A percentile compares a stretch with the other conserved stretches of the same genome.
Conservation (phyloP, 805 yeast species). For the Blastobotrys parvus region DNA sequence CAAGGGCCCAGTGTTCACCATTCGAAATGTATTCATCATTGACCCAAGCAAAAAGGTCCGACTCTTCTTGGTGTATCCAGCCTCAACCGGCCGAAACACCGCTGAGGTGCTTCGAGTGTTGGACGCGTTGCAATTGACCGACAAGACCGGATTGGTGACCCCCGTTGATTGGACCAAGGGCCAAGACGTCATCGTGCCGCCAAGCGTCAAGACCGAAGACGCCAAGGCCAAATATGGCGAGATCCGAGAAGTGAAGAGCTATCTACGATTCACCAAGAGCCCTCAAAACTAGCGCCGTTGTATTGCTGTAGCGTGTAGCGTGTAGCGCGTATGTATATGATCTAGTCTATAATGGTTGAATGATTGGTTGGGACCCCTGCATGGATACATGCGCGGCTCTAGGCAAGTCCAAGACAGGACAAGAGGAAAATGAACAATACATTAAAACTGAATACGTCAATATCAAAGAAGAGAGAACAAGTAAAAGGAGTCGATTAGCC, state of each 20-base stretch:
- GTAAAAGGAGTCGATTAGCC: no score
- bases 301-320: no score
- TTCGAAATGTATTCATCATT: constrained; percentile 85
- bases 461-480: no score
- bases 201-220: constrained; percentile 68
- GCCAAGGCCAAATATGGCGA: constrained; percentile 73
- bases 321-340: no score
- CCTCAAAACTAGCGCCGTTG: constrained; percentile 17
- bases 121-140: constrained; percentile 73
- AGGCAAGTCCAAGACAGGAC: no score
- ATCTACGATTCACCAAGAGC: constrained; percentile 60
- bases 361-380: no score
- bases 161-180: constrained; percentile 90
- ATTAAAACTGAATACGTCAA: no score
- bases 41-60: constrained; percentile 88
- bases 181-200: constrained; percentile 88
- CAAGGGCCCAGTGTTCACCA: constrained; percentile 73
- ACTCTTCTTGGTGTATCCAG: constrained; percentile 81
- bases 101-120: constrained; percentile 85
- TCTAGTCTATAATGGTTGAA: no score
- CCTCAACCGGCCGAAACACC: constrained; percentile 91
- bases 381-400: no score
- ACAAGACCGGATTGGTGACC: constrained; percentile 74
- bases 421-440: no score
- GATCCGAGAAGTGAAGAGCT: constrained; percentile 81